phyloP scores from a whole-genome alignment of 371 early-diverging fungal species.

The Blakeslea trispora region DNA sequence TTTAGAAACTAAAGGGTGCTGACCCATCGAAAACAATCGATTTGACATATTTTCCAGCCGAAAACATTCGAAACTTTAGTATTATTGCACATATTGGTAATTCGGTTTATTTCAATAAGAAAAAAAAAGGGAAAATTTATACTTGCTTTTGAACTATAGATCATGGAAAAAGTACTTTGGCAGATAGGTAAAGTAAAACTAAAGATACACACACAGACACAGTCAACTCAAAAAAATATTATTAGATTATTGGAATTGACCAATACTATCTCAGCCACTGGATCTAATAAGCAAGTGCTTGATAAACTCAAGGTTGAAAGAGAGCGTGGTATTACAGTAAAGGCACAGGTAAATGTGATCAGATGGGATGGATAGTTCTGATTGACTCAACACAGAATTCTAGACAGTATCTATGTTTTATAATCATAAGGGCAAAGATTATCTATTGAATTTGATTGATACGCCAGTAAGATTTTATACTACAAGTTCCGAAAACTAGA shows the following conservation, averaged over 20 bases:
- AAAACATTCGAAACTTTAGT: constrained; percentile 92
- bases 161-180: constrained; percentile 95
- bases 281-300: constrained; percentile 86
- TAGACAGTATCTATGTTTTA: constrained; percentile 91
- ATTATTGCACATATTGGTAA: constrained; percentile 96
- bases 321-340: constrained; percentile 96
- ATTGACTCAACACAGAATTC: too few relatives aligned
- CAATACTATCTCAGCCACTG: constrained; percentile 70
- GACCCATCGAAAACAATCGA: constrained; percentile 47
- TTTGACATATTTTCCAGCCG: constrained; percentile 65
- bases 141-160: constrained; percentile 37
- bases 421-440: constrained; percentile 68
- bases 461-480: constrained; percentile 65
- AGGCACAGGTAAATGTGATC: constrained; percentile 87
- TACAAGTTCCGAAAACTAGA: too few relatives aligned
- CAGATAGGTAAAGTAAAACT: constrained; percentile 65
- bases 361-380: too few relatives aligned
- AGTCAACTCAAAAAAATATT: too few relatives aligned
- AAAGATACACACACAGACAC: not conserved
- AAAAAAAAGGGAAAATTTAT: not conserved
- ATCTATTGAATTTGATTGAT: constrained; percentile 87
- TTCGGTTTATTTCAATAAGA: not conserved
- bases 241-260: constrained; percentile 80
- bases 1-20: constrained; percentile 50
- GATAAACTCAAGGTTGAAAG: constrained; percentile 96